These are phyloP conservation scores for Pyricularia grisea DNA, from an alignment of 2,329 filamentous ascomycete species.

Conservation along the genomic window DNA sequence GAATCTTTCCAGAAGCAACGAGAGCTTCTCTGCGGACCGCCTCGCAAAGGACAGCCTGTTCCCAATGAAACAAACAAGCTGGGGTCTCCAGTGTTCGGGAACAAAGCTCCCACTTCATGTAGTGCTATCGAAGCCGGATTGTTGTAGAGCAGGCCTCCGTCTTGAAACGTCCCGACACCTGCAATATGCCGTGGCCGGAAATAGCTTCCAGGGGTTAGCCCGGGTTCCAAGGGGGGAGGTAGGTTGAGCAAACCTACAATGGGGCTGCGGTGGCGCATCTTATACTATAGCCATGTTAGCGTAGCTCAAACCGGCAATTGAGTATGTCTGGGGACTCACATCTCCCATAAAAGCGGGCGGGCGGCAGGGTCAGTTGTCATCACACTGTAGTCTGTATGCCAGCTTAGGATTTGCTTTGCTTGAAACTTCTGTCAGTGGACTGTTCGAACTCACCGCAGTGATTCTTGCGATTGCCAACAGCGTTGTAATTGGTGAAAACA, in stretches of 20 bases:
- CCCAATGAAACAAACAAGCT: not conserved
- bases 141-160: not conserved
- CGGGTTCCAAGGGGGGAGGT: not conserved
- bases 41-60: not conserved
- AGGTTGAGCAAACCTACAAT: not conserved
- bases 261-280: not conserved
- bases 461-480: not conserved
- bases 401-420: not conserved
- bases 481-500: not conserved
- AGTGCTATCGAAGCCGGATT: not conserved
- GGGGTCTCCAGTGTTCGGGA: not conserved
- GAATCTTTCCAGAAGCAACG: not conserved
- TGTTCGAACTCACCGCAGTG: not conserved
- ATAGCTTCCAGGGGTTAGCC: not conserved
- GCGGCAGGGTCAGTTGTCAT: not conserved
- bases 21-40: not conserved
- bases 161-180: not conserved
- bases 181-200: not conserved
- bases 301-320: not conserved
- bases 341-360: not conserved
- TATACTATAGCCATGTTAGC: not conserved
- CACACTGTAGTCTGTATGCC: not conserved
- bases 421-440: not conserved
- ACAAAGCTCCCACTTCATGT: not conserved
- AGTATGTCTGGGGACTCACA: not conserved